These are phyloP conservation scores for Aspergillus transmontanensis DNA, from an alignment of 2,329 filamentous ascomycete species.

Conservation along the genomic window DNA sequence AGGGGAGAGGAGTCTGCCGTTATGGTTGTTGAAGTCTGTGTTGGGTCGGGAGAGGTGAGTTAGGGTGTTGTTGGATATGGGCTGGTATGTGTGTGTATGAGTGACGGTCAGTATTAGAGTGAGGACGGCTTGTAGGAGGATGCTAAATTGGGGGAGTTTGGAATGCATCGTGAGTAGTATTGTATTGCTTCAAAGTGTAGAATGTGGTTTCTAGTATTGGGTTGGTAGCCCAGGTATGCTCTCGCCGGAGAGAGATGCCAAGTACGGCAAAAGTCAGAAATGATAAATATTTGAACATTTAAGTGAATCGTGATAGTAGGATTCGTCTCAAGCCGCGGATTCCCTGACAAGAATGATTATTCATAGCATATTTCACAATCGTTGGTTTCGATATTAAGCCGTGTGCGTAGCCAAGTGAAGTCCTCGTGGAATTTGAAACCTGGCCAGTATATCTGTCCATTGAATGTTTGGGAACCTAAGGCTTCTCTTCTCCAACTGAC, in stretches of 20 bases:
- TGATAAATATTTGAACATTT: too few relatives aligned
- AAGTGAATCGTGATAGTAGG: not conserved
- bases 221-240: too few relatives aligned
- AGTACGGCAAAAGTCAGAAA: rapidly evolving
- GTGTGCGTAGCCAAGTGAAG: not conserved
- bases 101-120: too few relatives aligned
- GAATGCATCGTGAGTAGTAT: not conserved
- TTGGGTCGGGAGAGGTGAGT: slow-evolving; percentile 69
- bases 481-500: not conserved
- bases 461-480: too few relatives aligned
- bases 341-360: too few relatives aligned
- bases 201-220: not conserved
- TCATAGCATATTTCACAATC: too few relatives aligned
- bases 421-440: not conserved
- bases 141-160: not conserved
- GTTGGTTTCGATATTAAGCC: rapidly evolving
- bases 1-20: slow-evolving; percentile 75
- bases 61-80: slow-evolving; percentile 74
- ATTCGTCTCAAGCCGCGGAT: rapidly evolving
- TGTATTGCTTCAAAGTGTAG: not conserved
- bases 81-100: not conserved
- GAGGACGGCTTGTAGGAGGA: not conserved
- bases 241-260: rapidly evolving
- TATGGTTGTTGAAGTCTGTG: slow-evolving; percentile 74
- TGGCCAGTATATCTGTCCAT: too few relatives aligned